Conservation (phyloP, 805 yeast genomes). For the Candida sithepensis region DNA sequence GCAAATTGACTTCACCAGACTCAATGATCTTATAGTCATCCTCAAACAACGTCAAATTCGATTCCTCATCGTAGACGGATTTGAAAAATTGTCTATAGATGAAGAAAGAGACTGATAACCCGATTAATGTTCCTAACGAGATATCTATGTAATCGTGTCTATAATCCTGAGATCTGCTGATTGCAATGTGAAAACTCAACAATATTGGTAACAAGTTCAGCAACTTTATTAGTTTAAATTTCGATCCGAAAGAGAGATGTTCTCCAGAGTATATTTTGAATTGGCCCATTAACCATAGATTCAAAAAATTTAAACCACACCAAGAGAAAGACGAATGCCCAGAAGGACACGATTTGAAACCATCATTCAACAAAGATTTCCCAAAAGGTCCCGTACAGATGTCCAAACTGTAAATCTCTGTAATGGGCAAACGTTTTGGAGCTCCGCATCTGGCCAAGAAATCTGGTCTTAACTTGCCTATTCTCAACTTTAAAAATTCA, state of each 20-base stretch:
- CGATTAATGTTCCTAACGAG: slow-evolving; percentile 63
- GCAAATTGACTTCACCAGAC: slow-evolving; percentile 1
- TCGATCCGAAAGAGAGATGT: not conserved
- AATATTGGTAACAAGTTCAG: slow-evolving; percentile 44
- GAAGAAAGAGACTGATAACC: slow-evolving; percentile 45
- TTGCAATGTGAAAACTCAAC: slow-evolving; percentile 68
- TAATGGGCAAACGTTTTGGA: slow-evolving; percentile 33
- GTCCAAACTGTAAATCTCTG: slow-evolving; percentile 28
- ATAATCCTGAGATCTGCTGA: slow-evolving; percentile 83
- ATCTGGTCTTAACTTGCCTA: slow-evolving; percentile 89
- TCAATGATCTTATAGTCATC: slow-evolving; percentile 9
- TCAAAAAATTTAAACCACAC: slow-evolving; percentile 60
- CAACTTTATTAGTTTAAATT: slow-evolving; percentile 11
- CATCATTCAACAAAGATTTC: slow-evolving; percentile 42
- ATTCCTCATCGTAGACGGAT: slow-evolving; percentile 8
- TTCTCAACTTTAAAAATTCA: slow-evolving; percentile 68
- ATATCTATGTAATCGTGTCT: slow-evolving; percentile 89
- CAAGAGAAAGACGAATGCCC: slow-evolving; percentile 73
- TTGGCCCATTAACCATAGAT: slow-evolving; percentile 65
- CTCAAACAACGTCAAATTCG: slow-evolving; percentile 9
- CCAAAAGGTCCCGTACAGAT: slow-evolving; percentile 36
- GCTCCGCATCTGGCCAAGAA: slow-evolving; percentile 72
- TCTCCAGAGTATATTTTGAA: slow-evolving; percentile 29
- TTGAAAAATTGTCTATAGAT: slow-evolving; percentile 26
- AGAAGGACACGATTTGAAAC: slow-evolving; percentile 76